phyloP scores from a whole-genome alignment of 192 early-diverging fungal species.

The Umbelopsis sp. region DNA sequence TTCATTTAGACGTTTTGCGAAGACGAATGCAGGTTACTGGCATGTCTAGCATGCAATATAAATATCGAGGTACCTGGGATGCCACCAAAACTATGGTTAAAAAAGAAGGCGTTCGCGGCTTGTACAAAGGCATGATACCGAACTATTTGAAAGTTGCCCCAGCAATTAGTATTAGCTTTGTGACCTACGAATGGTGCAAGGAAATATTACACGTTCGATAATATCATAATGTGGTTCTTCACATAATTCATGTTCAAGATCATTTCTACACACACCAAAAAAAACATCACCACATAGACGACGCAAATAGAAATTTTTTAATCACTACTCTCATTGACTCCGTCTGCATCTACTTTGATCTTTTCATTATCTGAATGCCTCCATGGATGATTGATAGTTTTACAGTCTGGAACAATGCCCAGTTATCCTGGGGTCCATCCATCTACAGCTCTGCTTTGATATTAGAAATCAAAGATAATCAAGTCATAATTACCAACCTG shows the following conservation, averaged over 20 bases:
- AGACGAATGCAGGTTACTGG: slow-evolving; percentile 80
- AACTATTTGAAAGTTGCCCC: slow-evolving; percentile 88
- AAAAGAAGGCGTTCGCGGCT: slow-evolving; percentile 69
- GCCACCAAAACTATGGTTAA: slow-evolving; percentile 54
- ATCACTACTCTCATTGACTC: background rate
- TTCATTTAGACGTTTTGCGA: slow-evolving; percentile 62
- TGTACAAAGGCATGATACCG: slow-evolving; percentile 78
- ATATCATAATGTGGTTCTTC: background rate
- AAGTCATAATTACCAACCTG: background rate
- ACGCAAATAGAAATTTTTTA: slow-evolving; percentile 4
- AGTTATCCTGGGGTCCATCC: background rate
- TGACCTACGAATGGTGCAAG: slow-evolving; percentile 79
- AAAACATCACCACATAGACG: background rate
- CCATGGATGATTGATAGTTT: background rate
- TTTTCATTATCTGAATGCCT: background rate
- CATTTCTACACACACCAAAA: background rate
- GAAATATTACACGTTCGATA: slow-evolving; percentile 55
- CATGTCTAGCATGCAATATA: slow-evolving; percentile 68
- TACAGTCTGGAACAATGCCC: background rate
- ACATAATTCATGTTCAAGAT: background rate
- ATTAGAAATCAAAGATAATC: background rate
- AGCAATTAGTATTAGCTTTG: slow-evolving; percentile 82
- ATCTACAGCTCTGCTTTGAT: background rate
- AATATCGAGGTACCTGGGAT: slow-evolving; percentile 75
- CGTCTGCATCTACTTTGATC: background rate